A percentile compares a stretch with the other conserved stretches of the same genome.
Conservation (phyloP, 331 rosid genomes). For the Pyracantha coccinea region DNA sequence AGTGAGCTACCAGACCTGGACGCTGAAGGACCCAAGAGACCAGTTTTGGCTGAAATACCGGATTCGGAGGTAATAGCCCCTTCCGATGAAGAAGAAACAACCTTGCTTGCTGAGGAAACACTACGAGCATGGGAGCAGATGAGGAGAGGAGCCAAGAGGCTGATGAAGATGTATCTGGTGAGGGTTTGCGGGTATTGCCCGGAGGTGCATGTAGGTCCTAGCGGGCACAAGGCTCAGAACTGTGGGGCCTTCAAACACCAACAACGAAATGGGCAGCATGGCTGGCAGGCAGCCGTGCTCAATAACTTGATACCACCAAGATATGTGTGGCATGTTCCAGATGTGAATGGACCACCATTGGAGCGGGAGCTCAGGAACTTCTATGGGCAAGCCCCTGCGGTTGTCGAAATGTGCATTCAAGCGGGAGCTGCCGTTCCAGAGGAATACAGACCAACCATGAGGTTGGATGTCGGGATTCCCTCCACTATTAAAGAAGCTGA, state of each 20-base stretch:
- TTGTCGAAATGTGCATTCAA: slow-evolving; percentile 89
- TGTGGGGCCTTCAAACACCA: slow-evolving; percentile 96
- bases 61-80: slow-evolving; percentile 56
- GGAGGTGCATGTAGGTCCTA: slow-evolving; percentile 76
- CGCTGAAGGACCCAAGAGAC: slow-evolving; percentile 32
- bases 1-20: slow-evolving; percentile 68
- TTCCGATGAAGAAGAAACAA: slow-evolving; percentile 28
- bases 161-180: slow-evolving; percentile 73
- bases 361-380: slow-evolving; percentile 67
- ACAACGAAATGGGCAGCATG: slow-evolving; percentile 96
- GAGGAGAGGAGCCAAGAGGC: slow-evolving; percentile 71
- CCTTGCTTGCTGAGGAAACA: slow-evolving; percentile 66
- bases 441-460: slow-evolving; percentile 75
- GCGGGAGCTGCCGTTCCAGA: slow-evolving; percentile 87
- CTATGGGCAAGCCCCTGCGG: slow-evolving; percentile 85
- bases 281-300: slow-evolving; percentile 88
- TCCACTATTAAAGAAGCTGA: slow-evolving; percentile 63
- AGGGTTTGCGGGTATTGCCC: slow-evolving; percentile 98
- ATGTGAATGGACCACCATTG: slow-evolving; percentile 63
- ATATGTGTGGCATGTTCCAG: slow-evolving; percentile 97
- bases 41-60: slow-evolving; percentile 53
- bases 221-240: slow-evolving; percentile 86
- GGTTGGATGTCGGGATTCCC: slow-evolving; percentile 90
- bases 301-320: slow-evolving; percentile 88
- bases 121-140: slow-evolving; percentile 72